phyloP scores from a whole-genome alignment of 805 yeast genomes.

The Naumovozyma dairenensis region DNA sequence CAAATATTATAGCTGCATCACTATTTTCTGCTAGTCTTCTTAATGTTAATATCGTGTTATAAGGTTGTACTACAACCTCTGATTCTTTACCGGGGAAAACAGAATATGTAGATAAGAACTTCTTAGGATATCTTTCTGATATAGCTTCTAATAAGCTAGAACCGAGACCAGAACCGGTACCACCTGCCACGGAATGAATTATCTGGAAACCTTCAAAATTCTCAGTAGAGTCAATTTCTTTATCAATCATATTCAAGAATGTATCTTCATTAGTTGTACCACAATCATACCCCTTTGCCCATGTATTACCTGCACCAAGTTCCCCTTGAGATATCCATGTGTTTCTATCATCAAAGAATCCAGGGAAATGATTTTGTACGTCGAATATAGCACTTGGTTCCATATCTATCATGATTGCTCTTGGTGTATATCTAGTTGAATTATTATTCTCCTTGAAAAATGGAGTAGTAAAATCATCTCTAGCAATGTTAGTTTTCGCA shows the following conservation, averaged over 20 bases:
- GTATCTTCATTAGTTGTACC: slow-evolving; percentile 62
- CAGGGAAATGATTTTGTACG: slow-evolving; percentile 41
- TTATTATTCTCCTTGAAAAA: slow-evolving; percentile 73
- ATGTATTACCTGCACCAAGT: slow-evolving; percentile 90
- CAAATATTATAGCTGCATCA: slow-evolving; percentile 83
- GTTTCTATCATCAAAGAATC: slow-evolving; percentile 76
- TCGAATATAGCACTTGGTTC: slow-evolving; percentile 83
- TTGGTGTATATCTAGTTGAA: slow-evolving; percentile 75
- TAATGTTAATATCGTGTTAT: slow-evolving; percentile 77
- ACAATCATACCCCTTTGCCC: slow-evolving; percentile 83
- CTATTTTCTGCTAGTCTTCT: slow-evolving; percentile 74
- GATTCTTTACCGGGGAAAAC: slow-evolving; percentile 76
- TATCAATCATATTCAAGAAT: slow-evolving; percentile 73
- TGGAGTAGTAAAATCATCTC: slow-evolving; percentile 70
- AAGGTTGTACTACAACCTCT: slow-evolving; percentile 97
- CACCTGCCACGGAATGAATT: slow-evolving; percentile 94
- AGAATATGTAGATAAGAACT: slow-evolving; percentile 73
- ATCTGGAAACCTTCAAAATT: slow-evolving; percentile 83
- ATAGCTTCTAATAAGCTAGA: slow-evolving; percentile 68
- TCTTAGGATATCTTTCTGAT: slow-evolving; percentile 74
- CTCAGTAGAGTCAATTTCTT: slow-evolving; percentile 86
- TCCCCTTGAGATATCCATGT: slow-evolving; percentile 72
- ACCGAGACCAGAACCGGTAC: slow-evolving; percentile 96
- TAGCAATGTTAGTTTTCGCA: slow-evolving; percentile 8
- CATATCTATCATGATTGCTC: slow-evolving; percentile 75